Percentiles rank a stretch among this genome's conserved stretches.
Evolutionary conservation across 306 rosid genomes (phyloP).

Genomic region (Phaseolus lunatus): DNA sequence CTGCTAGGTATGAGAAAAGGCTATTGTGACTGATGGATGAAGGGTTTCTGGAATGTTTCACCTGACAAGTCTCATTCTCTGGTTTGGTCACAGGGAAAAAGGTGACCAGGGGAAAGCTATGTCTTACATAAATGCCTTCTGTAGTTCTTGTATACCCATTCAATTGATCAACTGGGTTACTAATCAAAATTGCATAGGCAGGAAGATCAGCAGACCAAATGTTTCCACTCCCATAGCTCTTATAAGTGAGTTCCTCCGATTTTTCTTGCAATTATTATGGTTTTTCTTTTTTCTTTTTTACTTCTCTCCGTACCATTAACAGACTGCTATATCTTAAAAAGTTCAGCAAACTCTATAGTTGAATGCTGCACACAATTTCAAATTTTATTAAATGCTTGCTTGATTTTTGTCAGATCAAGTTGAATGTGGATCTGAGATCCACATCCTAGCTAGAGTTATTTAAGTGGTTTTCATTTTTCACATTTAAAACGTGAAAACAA

Average conservation of each 20-base stretch:
- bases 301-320: constrained; percentile 38
- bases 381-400: not conserved
- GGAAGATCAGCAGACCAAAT: constrained; percentile 62
- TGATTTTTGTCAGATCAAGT: too few relatives aligned
- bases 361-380: constrained; percentile 35
- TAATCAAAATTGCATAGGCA: constrained; percentile 52
- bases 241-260: constrained; percentile 62
- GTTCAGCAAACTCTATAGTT: constrained; percentile 37
- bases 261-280: not conserved
- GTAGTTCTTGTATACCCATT: constrained; percentile 65
- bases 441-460: too few relatives aligned
- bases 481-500: too few relatives aligned
- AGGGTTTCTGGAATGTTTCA: constrained; percentile 37
- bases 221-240: constrained; percentile 72
- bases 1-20: constrained; percentile 63
- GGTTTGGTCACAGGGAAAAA: constrained; percentile 63
- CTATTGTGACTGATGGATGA: constrained; percentile 39
- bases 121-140: constrained; percentile 65
- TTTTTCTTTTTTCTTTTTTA: constrained; percentile 33
- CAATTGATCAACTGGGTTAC: constrained; percentile 75
- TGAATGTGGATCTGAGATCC: too few relatives aligned
- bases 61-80: constrained; percentile 49
- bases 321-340: constrained; percentile 27
- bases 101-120: constrained; percentile 65
- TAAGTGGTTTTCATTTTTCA: too few relatives aligned